These are phyloP conservation scores for Tillandsia fasciculata DNA, from an alignment of 176 grass and related monocot species.

Conservation along the genomic window DNA sequence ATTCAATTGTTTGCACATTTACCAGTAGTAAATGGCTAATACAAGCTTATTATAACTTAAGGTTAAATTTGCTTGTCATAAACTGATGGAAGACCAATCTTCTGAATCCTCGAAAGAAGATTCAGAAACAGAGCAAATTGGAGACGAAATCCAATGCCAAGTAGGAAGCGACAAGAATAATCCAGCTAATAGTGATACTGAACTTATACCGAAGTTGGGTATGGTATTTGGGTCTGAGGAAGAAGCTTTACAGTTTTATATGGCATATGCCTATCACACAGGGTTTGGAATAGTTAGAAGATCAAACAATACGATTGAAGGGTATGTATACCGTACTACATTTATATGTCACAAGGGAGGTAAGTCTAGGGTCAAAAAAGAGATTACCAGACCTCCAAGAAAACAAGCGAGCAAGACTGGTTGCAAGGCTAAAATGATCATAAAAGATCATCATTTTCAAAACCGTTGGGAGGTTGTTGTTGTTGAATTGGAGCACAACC, in stretches of 20 bases:
- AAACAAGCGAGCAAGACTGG: slow-evolving; percentile 76
- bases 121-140: too few relatives aligned
- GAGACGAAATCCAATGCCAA: too few relatives aligned
- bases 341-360: slow-evolving; percentile 87
- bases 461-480: slow-evolving; percentile 77
- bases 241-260: slow-evolving; percentile 68
- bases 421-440: slow-evolving; percentile 83
- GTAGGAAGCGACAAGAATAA: too few relatives aligned
- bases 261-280: slow-evolving; percentile 65
- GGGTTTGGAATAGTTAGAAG: slow-evolving; percentile 81
- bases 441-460: slow-evolving; percentile 51
- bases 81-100: too few relatives aligned
- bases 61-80: too few relatives aligned
- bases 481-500: slow-evolving; percentile 77
- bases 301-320: slow-evolving; percentile 64
- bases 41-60: too few relatives aligned
- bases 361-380: slow-evolving; percentile 75
- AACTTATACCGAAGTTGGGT: slow-evolving; percentile 35
- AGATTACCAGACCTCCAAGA: slow-evolving; percentile 57
- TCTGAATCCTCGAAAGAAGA: too few relatives aligned
- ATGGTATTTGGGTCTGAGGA: slow-evolving; percentile 79
- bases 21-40: too few relatives aligned
- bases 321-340: slow-evolving; percentile 68
- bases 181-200: too few relatives aligned
- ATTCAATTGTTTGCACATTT: too few relatives aligned